phyloP scores from a whole-genome alignment of 2,329 filamentous ascomycete species.

The Pleurostoma richardsiae region DNA sequence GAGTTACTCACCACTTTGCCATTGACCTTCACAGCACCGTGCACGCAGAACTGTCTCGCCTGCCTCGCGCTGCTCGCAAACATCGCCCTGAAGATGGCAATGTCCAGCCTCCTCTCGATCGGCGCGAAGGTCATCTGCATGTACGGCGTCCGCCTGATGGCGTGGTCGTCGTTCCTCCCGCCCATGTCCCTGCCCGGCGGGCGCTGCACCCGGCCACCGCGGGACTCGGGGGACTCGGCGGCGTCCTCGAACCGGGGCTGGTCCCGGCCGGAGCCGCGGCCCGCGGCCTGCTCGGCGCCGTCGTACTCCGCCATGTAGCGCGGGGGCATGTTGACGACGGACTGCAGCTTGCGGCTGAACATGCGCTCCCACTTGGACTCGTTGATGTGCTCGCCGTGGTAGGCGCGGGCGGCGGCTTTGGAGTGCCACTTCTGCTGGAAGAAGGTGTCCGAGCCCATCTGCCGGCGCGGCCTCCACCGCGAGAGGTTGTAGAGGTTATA shows the following conservation, averaged over 20 bases:
- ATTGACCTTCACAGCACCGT: constrained; percentile 92
- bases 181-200: neutral
- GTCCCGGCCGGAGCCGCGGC: constrained; percentile 71
- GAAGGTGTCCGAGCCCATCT: constrained; percentile 57
- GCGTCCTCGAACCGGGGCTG: constrained; percentile 5
- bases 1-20: constrained; percentile 71
- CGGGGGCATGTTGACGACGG: constrained; percentile 82
- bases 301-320: constrained; percentile 74
- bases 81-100: constrained; percentile 87
- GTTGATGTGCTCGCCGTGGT: constrained; percentile 91
- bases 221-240: constrained; percentile 2
- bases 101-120: constrained; percentile 83
- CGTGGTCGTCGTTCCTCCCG: constrained; percentile 15
- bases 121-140: constrained; percentile 96
- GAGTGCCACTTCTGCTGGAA: constrained; percentile 98
- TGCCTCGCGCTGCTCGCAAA: constrained; percentile 93
- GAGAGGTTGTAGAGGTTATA: constrained; percentile 90
- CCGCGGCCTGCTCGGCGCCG: constrained; percentile 77
- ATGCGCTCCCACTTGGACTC: constrained; percentile 93
- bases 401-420: constrained; percentile 77
- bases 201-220: constrained; percentile 7
- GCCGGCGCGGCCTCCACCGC: constrained; percentile 40
- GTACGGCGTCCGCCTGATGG: constrained; percentile 64
- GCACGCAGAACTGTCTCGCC: constrained; percentile 88
- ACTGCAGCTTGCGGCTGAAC: constrained; percentile 76